Base-by-base conservation (phyloP, 2,329 filamentous ascomycete species). In the Aspergillus tamarii region DNA sequence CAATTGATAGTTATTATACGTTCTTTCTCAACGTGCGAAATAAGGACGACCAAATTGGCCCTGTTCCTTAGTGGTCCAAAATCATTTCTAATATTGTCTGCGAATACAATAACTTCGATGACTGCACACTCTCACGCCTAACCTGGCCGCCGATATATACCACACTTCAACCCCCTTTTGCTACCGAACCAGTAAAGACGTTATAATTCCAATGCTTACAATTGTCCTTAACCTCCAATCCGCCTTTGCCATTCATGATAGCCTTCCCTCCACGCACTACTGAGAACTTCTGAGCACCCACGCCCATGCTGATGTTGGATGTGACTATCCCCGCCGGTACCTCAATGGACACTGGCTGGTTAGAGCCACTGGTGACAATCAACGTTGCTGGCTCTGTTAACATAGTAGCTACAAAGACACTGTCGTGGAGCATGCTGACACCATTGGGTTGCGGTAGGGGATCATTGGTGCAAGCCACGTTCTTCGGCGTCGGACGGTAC, bases 141-240 rank as follows among this genome's bases (percentile, higher is more conserved):
- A 16, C 34, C 12, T 16, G 12, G 16, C 34, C 34, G 34, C 12
- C 5, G 16, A 4, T 1, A 16, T 16, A 4, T 14, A 36, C 34
- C 34, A 14, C 5, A 14, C 7, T 19, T 9, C 14, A 41, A 9
- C 1, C 16, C 7, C n/a, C 5, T 10, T 9, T n/a, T n/a, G 19
- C 39, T 10, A 41, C 8, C 8, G 58, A 57, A 12, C 75, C 75
- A 16, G 75, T 72, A 64, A 75, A 77, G 12, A 74, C 74, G 66
- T 77, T 77, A 61, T 71, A 76, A 34, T 77, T 77, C 58, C 77
- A 77, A 45, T 65, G 65, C 28, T 68, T 62, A 53, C 74, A 76
- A 1, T 57, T 67, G 46, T 73, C 64, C 43, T 66, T 61, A 34
- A 77, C 69, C 8, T 66, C 64, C 61, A 41, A 73, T 41, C 0